A percentile compares a stretch with the other conserved stretches of the same genome.
Conservation (phyloP, 345 rosid genomes). For the Angophora floribunda region DNA sequence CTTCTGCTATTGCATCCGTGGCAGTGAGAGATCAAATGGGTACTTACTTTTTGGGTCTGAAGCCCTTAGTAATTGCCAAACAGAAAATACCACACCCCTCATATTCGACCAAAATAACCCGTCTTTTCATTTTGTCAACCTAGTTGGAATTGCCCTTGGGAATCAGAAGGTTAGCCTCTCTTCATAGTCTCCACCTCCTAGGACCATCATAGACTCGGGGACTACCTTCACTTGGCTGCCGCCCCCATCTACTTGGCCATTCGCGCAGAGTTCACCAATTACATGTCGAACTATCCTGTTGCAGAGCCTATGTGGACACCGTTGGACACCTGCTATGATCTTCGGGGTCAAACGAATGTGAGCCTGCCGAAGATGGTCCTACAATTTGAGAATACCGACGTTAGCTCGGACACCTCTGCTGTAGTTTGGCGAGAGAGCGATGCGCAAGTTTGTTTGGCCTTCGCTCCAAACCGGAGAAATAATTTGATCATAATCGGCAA, state of each 20-base stretch:
- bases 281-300: too few relatives aligned
- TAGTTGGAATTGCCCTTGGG: slow-evolving; percentile 8
- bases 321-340: too few relatives aligned
- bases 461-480: background rate
- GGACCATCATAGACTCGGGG: slow-evolving; percentile 9
- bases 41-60: slow-evolving; percentile 2
- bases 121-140: background rate
- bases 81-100: background rate
- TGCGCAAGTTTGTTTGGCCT: background rate
- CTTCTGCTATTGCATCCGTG: slow-evolving; percentile 19
- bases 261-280: background rate
- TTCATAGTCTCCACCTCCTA: background rate
- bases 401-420: background rate
- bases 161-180: background rate
- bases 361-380: too few relatives aligned
- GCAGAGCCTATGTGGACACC: too few relatives aligned
- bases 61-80: background rate
- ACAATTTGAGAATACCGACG: background rate
- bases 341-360: too few relatives aligned
- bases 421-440: background rate
- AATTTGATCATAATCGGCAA: too few relatives aligned
- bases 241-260: too few relatives aligned
- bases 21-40: slow-evolving; percentile 1
- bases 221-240: background rate
- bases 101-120: background rate